These are phyloP conservation scores for Neonectria sp. DNA, from an alignment of 2,329 filamentous ascomycete genomes.

Conservation along the genomic window DNA sequence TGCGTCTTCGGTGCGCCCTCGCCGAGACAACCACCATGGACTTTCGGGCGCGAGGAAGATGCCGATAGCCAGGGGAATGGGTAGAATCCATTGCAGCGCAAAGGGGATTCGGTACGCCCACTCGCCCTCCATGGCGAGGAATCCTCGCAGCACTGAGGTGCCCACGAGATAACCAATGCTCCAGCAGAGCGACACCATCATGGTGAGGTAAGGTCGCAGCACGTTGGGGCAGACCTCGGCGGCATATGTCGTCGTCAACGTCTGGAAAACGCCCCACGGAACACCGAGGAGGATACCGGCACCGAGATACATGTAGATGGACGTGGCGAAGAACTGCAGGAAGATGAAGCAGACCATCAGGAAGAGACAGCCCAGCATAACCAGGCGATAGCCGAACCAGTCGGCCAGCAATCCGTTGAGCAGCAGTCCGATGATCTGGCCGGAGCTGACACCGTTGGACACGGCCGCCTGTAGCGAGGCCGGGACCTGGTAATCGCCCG, in stretches of 20 bases:
- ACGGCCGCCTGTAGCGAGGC: constrained; percentile 66
- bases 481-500: constrained; percentile 61
- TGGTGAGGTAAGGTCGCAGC: constrained; percentile 63
- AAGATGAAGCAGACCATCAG: constrained; percentile 62
- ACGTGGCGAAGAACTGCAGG: constrained; percentile 62
- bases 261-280: constrained; percentile 64
- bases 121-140: constrained; percentile 56
- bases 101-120: constrained; percentile 66
- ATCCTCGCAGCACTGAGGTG: constrained; percentile 57
- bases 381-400: constrained; percentile 59
- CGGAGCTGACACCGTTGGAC: constrained; percentile 61
- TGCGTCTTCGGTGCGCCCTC: constrained; percentile 56
- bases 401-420: constrained; percentile 64
- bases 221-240: constrained; percentile 61
- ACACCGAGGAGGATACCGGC: constrained; percentile 63
- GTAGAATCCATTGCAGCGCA: constrained; percentile 64
- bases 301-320: constrained; percentile 57
- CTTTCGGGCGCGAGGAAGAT: constrained; percentile 65
- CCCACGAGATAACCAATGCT: constrained; percentile 63
- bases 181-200: constrained; percentile 65
- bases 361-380: constrained; percentile 59
- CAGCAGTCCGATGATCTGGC: constrained; percentile 65
- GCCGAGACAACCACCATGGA: constrained; percentile 65
- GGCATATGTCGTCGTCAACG: constrained; percentile 63
- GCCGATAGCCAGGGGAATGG: constrained; percentile 58